phyloP scores from a whole-genome alignment of 257 asterid genomes.

The Solanum pimpinellifolium region DNA sequence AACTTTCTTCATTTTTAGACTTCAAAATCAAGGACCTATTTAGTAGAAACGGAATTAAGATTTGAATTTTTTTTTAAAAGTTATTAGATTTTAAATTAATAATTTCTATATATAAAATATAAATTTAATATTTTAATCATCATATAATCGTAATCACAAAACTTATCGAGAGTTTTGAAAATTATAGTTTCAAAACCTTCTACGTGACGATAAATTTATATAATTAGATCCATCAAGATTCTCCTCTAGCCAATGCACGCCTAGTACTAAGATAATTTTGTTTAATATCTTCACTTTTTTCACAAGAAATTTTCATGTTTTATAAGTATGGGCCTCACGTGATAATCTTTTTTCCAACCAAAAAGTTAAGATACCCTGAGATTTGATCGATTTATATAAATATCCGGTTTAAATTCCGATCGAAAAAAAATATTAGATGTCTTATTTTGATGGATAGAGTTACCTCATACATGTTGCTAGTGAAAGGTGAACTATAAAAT shows the following conservation, averaged over 20 bases:
- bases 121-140: background rate
- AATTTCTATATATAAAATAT: too few relatives aligned
- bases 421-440: fast-evolving
- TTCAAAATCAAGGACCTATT: too few relatives aligned
- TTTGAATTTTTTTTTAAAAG: too few relatives aligned
- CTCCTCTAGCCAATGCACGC: background rate
- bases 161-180: background rate
- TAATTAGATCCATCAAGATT: background rate
- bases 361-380: background rate
- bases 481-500: too few relatives aligned
- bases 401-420: fast-evolving
- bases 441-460: too few relatives aligned
- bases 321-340: background rate
- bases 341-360: background rate
- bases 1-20: too few relatives aligned
- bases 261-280: background rate
- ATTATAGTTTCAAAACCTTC: background rate
- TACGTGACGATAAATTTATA: background rate
- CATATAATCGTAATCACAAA: background rate
- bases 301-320: background rate
- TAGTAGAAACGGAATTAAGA: fast-evolving
- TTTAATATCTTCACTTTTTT: too few relatives aligned
- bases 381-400: too few relatives aligned
- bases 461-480: too few relatives aligned
- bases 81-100: too few relatives aligned